Base-by-base conservation (phyloP, 75 land plant species). In the Adiantum capillusveneris region DNA sequence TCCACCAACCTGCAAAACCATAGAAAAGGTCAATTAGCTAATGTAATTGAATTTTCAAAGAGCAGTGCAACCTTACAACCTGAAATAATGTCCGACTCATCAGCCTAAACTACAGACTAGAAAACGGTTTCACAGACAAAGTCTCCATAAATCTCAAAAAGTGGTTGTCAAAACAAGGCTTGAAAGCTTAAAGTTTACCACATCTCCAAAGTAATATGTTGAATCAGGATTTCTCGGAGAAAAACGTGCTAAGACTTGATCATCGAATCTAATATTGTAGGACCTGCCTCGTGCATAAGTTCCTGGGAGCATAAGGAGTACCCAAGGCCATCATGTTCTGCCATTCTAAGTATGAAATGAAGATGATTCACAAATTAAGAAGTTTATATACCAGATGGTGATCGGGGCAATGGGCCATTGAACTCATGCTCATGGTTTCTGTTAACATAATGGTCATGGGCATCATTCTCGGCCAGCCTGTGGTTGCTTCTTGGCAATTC, bases 201-300 rank as follows among this genome's bases (percentile, higher is more conserved):
- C 79, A 55, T 94, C 98, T 59, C 96, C 80, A 59, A 89, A 94
- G 39, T 81, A 86, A 68, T 86, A 85, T 7, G 71, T 89, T 44
- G 98, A 83, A 28, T 91, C 87, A 29, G 96, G 83, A 68, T 90
- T 94, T 64, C 82, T 94, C 0, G 98, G 98, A 16, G 88, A 89
- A 68, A 94, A 89, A 44, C 96, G 81, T 31, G 91, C 88, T 57
- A 94, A 61, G 50, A 94, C 78, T 74, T 90, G 76, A 52, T 90
- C 88, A 76, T 89, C 96, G 54, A 94, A 65, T 59, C 86, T 79
- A 52, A 94, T 94, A 61, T 94, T 94, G 57, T 94, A 94, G 25
- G 98, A 83, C 27, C 84, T 83, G 39, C 98, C 96, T 71, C 95
- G 70, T 69, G 70, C 56, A 66, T 81, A 81, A 57, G 77, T 67